phyloP scores from a whole-genome alignment of 2,329 filamentous ascomycete species.

The Diaporthe amygdali region DNA sequence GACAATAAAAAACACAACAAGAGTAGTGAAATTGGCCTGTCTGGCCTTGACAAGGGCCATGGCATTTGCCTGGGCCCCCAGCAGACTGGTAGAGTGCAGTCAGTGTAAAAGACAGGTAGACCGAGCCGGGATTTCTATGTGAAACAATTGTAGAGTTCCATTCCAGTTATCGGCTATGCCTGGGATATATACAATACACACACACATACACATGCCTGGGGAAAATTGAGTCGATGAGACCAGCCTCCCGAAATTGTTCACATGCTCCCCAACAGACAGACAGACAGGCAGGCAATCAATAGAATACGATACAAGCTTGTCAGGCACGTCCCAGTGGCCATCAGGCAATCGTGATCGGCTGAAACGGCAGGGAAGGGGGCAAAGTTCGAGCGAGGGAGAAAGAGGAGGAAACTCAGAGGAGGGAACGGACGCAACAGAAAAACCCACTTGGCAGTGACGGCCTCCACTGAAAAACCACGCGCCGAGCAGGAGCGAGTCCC shows the following conservation, averaged over 20 bases:
- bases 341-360: conserved; percentile 8
- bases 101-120: conserved; percentile 1
- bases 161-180: neutral
- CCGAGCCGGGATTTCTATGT: conserved; percentile 6
- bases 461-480: conserved; percentile 15
- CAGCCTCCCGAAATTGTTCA: neutral
- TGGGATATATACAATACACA: conserved; percentile 1
- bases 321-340: conserved; percentile 8
- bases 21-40: neutral
- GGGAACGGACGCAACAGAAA: neutral
- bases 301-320: neutral
- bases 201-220: neutral
- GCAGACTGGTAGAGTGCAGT: neutral
- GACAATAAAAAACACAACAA: neutral
- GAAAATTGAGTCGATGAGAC: neutral
- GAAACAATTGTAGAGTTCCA: conserved; percentile 17
- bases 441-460: conserved; percentile 14
- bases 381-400: neutral
- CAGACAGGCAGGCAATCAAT: neutral
- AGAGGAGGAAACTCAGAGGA: neutral
- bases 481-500: conserved; percentile 9
- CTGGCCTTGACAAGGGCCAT: neutral
- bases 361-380: conserved; percentile 5
- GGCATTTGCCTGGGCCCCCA: neutral
- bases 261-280: neutral